A percentile compares a stretch with the other conserved stretches of the same genome.
These are phyloP conservation scores for Harringtonia lauricola DNA, from an alignment of 2,329 filamentous ascomycete genomes.

Conservation along the genomic window DNA sequence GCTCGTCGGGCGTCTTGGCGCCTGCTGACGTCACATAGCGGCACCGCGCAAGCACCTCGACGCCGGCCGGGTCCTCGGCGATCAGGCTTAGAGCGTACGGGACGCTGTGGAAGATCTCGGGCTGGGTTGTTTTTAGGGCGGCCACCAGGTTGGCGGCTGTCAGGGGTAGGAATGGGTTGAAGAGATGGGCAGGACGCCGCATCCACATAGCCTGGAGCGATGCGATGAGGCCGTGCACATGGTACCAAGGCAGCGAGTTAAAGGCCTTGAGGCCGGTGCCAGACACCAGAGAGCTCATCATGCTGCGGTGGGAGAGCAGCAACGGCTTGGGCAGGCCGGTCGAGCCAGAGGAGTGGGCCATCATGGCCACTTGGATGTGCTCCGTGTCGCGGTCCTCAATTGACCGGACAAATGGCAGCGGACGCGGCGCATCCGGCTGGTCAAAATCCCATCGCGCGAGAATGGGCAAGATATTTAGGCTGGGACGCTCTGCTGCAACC, in stretches of 20 bases:
- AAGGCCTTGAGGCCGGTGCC: constrained; percentile 27
- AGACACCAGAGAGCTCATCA: constrained; percentile 23
- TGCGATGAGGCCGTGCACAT: constrained; percentile 29
- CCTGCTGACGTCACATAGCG: constrained; percentile 39
- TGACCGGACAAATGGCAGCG: constrained; percentile 14
- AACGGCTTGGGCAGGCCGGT: constrained; percentile 35
- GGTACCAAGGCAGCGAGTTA: constrained; percentile 31
- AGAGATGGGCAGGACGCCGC: constrained; percentile 27
- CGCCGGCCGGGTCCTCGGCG: constrained; percentile 39
- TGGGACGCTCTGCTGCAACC: constrained; percentile 13
- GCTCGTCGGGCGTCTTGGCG: constrained; percentile 39
- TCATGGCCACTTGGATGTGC: constrained; percentile 22
- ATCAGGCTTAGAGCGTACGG: constrained; percentile 48
- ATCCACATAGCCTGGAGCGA: constrained; percentile 31
- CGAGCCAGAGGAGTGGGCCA: constrained; percentile 36
- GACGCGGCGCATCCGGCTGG: constrained; percentile 6
- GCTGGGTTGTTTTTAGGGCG: constrained; percentile 26
- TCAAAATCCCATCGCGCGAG: constrained; percentile 7
- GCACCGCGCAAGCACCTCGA: constrained; percentile 28
- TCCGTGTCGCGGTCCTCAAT: constrained; percentile 17
- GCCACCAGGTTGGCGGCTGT: constrained; percentile 30
- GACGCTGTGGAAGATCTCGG: constrained; percentile 42
- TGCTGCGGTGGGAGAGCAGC: constrained; percentile 26
- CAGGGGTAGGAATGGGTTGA: constrained; percentile 21
- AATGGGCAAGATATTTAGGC: constrained; percentile 12